These are phyloP conservation scores for Globisporangium sylvaticum DNA, from an alignment of 352 stramenopile species.

Conservation along the genomic window DNA sequence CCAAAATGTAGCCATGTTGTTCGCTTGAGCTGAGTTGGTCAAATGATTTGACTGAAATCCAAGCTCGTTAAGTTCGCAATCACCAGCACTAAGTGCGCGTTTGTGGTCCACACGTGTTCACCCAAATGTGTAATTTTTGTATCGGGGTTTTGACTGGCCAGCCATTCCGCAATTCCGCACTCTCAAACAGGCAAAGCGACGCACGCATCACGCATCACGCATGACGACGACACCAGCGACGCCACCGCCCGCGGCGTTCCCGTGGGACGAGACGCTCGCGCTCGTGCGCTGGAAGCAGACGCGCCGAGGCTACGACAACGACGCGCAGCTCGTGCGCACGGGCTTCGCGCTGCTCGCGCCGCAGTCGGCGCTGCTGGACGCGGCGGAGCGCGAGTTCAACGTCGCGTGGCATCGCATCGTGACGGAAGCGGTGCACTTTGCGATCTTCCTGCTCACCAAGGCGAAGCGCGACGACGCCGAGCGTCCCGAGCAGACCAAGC, in stretches of 20 bases:
- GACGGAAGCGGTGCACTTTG: constrained; percentile 63
- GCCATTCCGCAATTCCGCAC: not conserved
- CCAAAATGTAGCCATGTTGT: not conserved
- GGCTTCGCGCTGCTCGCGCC: constrained; percentile 32
- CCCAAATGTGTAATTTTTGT: not conserved
- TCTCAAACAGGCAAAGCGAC: not conserved
- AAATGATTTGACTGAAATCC: too few species aligned
- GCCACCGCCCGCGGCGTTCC: not conserved
- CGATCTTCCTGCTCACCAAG: constrained; percentile 63
- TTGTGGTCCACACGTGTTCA: not conserved
- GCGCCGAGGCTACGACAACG: constrained; percentile 46
- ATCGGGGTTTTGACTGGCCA: constrained; percentile 3
- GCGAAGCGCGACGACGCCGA: constrained; percentile 31
- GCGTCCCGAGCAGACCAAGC: constrained; percentile 27
- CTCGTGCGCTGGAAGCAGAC: constrained; percentile 66
- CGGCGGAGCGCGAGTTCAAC: constrained; percentile 46
- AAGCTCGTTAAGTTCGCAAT: not conserved
- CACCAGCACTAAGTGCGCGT: not conserved
- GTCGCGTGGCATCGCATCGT: constrained; percentile 54
- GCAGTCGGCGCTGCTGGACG: constrained; percentile 18
- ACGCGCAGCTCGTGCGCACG: constrained; percentile 36
- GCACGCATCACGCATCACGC: not conserved
- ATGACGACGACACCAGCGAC: not conserved
- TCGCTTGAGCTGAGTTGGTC: too few species aligned
- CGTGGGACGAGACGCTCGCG: constrained; percentile 47